Base-by-base conservation (phyloP, 1,284 basidiomycete genomes). In the Irpex sp. region DNA sequence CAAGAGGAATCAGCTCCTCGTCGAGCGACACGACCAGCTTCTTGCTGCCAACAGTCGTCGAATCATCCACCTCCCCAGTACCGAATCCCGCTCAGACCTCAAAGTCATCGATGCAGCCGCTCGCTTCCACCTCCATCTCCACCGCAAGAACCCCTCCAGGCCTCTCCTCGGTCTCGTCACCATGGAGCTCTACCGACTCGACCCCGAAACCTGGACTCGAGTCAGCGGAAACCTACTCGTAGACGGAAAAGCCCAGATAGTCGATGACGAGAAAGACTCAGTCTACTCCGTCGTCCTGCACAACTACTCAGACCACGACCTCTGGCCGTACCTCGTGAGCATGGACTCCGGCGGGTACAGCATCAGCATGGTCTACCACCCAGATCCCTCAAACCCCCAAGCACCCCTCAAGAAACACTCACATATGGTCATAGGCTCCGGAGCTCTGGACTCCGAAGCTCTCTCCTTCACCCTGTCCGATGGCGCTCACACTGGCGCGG, bases 301-400 rank as follows among this genome's bases (percentile, higher is more conserved):
- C 65, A 82, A 82, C 62, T 66, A 74, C 59, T 74, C 80, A 6
- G 74, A 77, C 66, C 67, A 66, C 58, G 78, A 80, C 66, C 75
- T 83, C 51, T 82, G 79, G 76, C 78, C 82, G 19, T 80, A 78
- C 65, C 75, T 82, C 49, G 80, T 80, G 3, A 81, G 78, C 70
- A 81, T 82, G 77, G 78, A 82, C 64, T 72, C 76, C 4, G 76
- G 75, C 57, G 78, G 79, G n/a, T 76, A 82, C 62, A 74, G 74
- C 62, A 80, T 82, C 65, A 75, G 75, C 66, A 72, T 81, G 66
- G 66, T 80, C 37, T 77, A 79, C 67, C 75, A 80, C 44, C 79
- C 79, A 40, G 71, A 68, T 49, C 68, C 74, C 17, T 62, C 69
- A 19, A 52, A 61, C n/a, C 48, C 70, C 15, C 56, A 44, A 21